Base-by-base conservation (phyloP, 2,329 filamentous ascomycete genomes). In the Cercospora sesami region DNA sequence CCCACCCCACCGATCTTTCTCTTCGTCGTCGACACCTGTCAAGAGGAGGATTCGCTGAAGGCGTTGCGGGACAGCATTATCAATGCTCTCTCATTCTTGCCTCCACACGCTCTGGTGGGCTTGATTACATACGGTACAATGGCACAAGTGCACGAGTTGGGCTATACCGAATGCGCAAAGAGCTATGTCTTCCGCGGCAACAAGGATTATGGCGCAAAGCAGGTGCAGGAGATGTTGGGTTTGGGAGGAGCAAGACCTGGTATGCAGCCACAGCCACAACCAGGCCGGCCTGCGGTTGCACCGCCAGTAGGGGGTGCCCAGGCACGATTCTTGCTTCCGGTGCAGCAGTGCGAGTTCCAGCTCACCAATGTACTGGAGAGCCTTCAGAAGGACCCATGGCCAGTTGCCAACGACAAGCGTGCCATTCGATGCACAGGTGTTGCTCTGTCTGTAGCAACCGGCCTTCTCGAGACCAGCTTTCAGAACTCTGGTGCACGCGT, bases 141-240 rank as follows among this genome's bases (percentile, higher is more conserved):
- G 93, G 89, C 93, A 33, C 94, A 97, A 87, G 93, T 99, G 18
- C 95, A 99, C 79, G 95, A 99, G 81, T 92, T 99, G 73, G 95
- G 95, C 65, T 99, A 99, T 79, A 94, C 92, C 65, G 95, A 98
- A 81, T 99, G 95, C 81, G 93, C 95, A 72, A 99, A 98, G 82
- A 97, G 94, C 5, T 99, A 97, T 77, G 95, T 99, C 51, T 99
- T 99, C 86, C 89, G 94, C 66, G 95, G 95, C 45, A 97, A 90
- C 85, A 99, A 98, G 84, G 95, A 99, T 77, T 99, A 99, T 80
- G 87, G 90, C n/a, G 92, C 94, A 64, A 98, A 98, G 83, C 94
- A 98, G 79, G 93, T 99, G n/a, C 94, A 98, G 80, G 95, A 99
- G 78, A 99, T 99, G 95, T 89, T 99, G 61, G 95, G 94, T 30